Percentiles rank a stretch among this genome's conserved stretches.
These are phyloP conservation scores for Nepenthes gracilis DNA, from an alignment of 148 eudicot species.

Conservation along the genomic window DNA sequence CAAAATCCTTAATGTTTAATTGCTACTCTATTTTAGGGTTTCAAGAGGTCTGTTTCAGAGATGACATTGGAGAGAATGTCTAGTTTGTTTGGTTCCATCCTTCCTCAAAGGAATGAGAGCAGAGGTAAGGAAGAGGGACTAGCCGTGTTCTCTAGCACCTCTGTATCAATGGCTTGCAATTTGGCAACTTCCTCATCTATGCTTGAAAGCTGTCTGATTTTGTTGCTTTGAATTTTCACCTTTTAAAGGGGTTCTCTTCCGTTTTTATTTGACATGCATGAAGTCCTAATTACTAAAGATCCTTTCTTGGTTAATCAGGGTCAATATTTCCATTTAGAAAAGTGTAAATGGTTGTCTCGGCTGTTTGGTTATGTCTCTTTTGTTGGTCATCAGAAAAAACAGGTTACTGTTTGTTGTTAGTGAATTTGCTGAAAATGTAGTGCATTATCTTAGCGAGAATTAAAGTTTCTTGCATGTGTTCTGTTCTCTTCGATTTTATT, in stretches of 20 bases:
- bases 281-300: neutral
- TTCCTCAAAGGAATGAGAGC: slow-evolving; percentile 36
- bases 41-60: slow-evolving; percentile 67
- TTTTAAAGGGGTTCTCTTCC: neutral
- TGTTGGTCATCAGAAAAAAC: neutral
- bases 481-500: neutral
- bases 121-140: slow-evolving; percentile 27
- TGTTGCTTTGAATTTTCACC: neutral
- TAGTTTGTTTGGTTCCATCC: slow-evolving; percentile 51
- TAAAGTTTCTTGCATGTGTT: neutral
- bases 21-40: slow-evolving; percentile 22
- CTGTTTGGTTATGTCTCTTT: neutral
- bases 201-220: slow-evolving; percentile 1
- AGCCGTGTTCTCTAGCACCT: neutral
- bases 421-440: too few species aligned
- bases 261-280: neutral
- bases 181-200: neutral
- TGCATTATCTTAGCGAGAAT: neutral
- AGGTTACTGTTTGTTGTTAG: too few species aligned
- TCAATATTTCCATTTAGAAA: neutral
- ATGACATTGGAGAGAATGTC: slow-evolving; percentile 63
- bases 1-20: neutral
- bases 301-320: too few species aligned
- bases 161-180: neutral
- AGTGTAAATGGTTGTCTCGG: neutral